Evolutionary conservation across 129 eudicot genomes (phyloP), one percentile per base, ranked within the genome.

Genomic region (Deinandra increscens): DNA sequence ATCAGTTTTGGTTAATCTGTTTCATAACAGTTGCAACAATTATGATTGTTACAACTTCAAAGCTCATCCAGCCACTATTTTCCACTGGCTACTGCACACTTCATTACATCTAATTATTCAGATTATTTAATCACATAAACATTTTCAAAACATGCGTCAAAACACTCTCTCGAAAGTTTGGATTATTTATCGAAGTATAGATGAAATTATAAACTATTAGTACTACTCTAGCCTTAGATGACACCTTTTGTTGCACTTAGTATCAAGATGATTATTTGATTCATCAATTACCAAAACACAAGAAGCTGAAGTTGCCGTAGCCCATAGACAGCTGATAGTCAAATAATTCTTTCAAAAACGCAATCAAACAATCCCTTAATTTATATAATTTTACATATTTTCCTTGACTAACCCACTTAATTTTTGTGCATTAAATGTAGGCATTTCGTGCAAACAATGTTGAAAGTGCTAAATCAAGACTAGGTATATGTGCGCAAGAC

Each of bases 381-480:
- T 50, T 60, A 8, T 17, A 36, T 20, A 76, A 13, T 66, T 31
- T 46, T 17, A 9, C 9, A 12, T 58, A 13, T 39, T 79, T 1
- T 70, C 31, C 22, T 65, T 62, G 55, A 29, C 20, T 22, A 11
- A 23, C 45, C 15, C 63, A 50, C 77, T 46, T 26, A 62, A 39
- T 46, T 72, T 9, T n/a, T 70, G 46, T 73, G 70, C 75, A 74
- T 76, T 49, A 50, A 23, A 10, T 80, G 76, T 61, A 92, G 98
- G 98, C 98, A 75, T 90, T 89, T 76, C 98, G 96, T 48, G 98
- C 86, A 45, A 90, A 84, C 67, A 92, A 92, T 75, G 72, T 89
- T n/a, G 96, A 86, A 79, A 89, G 98, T 75, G 96, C 98, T 59
- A 92, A 92, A 80, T 86, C 98, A 70, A 92, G 98, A 74, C 86